Evolutionary conservation across 345 rosid species (phyloP), one percentile per base, ranked within the genome.

Genomic region (Citrus maxima): DNA sequence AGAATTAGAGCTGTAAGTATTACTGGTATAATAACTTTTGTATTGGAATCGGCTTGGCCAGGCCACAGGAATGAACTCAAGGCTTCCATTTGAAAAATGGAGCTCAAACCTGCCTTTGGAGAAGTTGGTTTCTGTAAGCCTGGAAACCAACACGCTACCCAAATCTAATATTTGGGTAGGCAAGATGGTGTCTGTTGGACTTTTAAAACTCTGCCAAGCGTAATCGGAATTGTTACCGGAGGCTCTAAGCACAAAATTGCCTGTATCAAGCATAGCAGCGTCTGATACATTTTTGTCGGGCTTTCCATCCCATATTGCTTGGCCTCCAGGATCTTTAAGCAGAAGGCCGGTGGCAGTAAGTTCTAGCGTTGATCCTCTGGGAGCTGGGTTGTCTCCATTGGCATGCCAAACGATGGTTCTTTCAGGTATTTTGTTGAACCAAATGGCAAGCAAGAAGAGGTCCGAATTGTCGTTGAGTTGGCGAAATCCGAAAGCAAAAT

Each of bases 101-200:
- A 86, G 83, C 80, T 70, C 82, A 35, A 80, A 84, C 63, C 77
- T 79, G 22, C 86, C 86, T 27, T 40, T 82, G 6, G 77, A 70
- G 79, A 65, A 84, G 46, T 65, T 78, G 59, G 37, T 64, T 35
- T 27, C 76, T 3, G 65, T 65, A 32, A 24, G 73, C 28, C 34
- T 42, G 10, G 87, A 84, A 54, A 32, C 59, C 58, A 84, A 54
- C 72, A 10, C 37, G 24, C 61, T 73, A 38, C 21, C 84, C 19
- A 68, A 28, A 19, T 72, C 81, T 60, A 88, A 25, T 27, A 19
- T 66, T 76, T 86, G 91, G 25, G 71, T 32, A 4, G 85, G 91
- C 72, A 88, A 54, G 70, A 88, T 78, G 13, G 89, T 85, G 54
- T 88, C 77, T 6, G 82, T 83, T 9, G 88, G 91, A 80, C 83